Evolutionary conservation across 192 early-diverging fungal species (phyloP).

Genomic region (Chytriomyces sp.): DNA sequence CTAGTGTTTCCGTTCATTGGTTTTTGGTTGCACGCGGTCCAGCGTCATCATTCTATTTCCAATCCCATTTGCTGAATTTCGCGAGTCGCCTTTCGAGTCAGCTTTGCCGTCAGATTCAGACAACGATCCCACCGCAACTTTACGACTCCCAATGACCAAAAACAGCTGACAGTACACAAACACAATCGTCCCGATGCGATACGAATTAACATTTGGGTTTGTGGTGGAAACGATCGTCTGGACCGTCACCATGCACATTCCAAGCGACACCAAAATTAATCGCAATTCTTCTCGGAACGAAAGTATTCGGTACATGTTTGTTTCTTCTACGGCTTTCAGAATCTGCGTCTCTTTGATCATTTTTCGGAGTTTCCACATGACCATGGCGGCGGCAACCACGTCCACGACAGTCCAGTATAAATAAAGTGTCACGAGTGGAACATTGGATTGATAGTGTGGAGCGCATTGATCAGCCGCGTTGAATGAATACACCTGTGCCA

Average conservation of each 20-base stretch:
- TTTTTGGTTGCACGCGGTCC: not conserved
- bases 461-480: not conserved
- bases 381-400: not conserved
- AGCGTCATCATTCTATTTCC: not conserved
- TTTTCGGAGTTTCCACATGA: not conserved
- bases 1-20: not conserved
- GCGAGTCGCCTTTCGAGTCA: not conserved
- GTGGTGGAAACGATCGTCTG: not conserved
- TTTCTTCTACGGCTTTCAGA: not conserved
- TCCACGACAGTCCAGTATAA: constrained; percentile 5
- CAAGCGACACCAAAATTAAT: not conserved
- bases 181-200: constrained; percentile 12
- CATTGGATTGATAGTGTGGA: constrained; percentile 5
- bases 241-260: constrained; percentile 9
- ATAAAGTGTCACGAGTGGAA: not conserved
- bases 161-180: constrained; percentile 14
- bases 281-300: constrained; percentile 6
- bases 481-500: constrained; percentile 5
- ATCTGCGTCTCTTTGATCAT: not conserved
- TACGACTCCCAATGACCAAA: not conserved
- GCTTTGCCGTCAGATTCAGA: not conserved
- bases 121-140: not conserved
- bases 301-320: not conserved
- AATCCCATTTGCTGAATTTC: not conserved
- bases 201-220: not conserved